phyloP scores from a whole-genome alignment of 208 protist species.

The Trypanosoma lewisi region DNA sequence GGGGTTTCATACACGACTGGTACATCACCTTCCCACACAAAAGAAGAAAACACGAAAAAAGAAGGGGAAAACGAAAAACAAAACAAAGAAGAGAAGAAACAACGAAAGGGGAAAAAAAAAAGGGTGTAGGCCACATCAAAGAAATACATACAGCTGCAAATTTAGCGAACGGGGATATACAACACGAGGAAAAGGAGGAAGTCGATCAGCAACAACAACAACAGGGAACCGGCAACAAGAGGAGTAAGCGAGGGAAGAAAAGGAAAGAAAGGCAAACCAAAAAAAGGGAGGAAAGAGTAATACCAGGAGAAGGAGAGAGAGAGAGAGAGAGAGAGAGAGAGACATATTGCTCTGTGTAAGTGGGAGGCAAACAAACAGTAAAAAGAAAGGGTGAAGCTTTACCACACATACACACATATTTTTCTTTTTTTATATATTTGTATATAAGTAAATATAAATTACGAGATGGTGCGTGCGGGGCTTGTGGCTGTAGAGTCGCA shows the following conservation, averaged over 20 bases:
- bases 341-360: no score
- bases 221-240: background rate
- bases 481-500: slow-evolving; percentile 78
- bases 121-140: background rate
- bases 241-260: background rate
- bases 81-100: background rate
- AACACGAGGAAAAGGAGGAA: slow-evolving; percentile 9
- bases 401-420: background rate
- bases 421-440: background rate
- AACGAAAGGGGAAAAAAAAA: background rate
- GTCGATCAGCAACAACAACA: background rate
- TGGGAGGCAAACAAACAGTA: slow-evolving; percentile 8
- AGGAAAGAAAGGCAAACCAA: slow-evolving; percentile 10
- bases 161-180: background rate
- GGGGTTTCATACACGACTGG: no score
- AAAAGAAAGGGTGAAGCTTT: background rate
- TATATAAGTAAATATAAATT: no score
- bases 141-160: no score
- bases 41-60: slow-evolving; percentile 1
- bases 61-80: background rate
- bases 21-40: background rate
- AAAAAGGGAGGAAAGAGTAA: slow-evolving; percentile 2
- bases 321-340: background rate
- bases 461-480: slow-evolving; percentile 24
- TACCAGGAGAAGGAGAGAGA: slow-evolving; percentile 7